Conservation (phyloP, 148 eudicot species). For the Limonium bicolor region DNA sequence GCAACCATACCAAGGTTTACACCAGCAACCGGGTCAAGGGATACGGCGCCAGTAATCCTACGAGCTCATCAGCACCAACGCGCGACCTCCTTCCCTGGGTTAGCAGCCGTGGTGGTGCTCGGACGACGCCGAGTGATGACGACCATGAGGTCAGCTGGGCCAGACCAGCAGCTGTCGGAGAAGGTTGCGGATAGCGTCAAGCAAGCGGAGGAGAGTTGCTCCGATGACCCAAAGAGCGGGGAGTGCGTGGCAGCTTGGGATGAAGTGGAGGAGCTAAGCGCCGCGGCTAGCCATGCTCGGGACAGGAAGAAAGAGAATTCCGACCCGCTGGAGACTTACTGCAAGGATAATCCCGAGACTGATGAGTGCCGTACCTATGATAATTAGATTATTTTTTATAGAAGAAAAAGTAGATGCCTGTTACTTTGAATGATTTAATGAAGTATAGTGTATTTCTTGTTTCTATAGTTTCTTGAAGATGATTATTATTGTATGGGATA, state of each 20-base stretch:
- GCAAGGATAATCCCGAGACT: constrained; percentile 78
- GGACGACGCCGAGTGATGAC: too few species aligned
- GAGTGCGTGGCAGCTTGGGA: constrained; percentile 96
- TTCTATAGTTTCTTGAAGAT: constrained; percentile 2
- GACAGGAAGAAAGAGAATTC: constrained; percentile 41
- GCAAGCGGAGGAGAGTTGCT: constrained; percentile 57
- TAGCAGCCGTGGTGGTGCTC: too few species aligned
- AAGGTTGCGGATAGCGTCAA: constrained; percentile 70
- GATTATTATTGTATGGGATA: constrained; percentile 6
- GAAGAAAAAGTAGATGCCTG: too few species aligned
- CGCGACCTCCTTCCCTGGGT: too few species aligned
- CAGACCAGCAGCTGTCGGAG: constrained; percentile 45
- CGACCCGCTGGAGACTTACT: constrained; percentile 58
- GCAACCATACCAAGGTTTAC: too few species aligned
- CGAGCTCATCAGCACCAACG: too few species aligned
- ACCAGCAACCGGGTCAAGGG: too few species aligned
- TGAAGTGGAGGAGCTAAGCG: constrained; percentile 90
- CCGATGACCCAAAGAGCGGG: constrained; percentile 54
- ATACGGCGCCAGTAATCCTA: too few species aligned
- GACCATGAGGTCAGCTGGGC: too few species aligned
- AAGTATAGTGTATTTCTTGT: background rate
- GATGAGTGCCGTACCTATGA: constrained; percentile 94
- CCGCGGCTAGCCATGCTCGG: constrained; percentile 85
- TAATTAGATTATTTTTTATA: constrained; percentile 13
- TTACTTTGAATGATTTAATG: background rate